phyloP scores from a whole-genome alignment of 257 asterid species.

The Solanum piurae region DNA sequence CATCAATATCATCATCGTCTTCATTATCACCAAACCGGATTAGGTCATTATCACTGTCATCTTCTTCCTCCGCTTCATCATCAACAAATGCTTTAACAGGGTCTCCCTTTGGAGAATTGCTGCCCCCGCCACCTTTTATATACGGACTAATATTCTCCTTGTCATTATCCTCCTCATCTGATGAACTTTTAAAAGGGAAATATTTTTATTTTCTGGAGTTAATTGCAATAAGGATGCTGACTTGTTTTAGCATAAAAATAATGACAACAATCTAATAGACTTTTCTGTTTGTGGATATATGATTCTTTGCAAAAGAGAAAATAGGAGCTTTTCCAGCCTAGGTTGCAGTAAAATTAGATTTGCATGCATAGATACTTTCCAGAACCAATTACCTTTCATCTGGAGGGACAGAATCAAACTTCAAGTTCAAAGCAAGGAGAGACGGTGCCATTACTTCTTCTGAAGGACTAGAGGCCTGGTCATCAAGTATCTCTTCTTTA shows the following conservation, averaged over 20 bases:
- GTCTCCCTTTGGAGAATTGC: conserved; percentile 42
- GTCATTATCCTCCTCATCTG: conserved; percentile 69
- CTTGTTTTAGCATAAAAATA: background rate
- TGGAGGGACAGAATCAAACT: conserved; percentile 62
- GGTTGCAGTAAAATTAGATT: background rate
- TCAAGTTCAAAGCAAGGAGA: conserved; percentile 51
- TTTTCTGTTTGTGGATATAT: background rate
- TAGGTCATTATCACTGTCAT: conserved; percentile 67
- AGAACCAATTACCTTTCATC: conserved; percentile 46
- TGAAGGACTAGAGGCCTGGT: conserved; percentile 24
- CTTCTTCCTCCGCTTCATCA: conserved; percentile 97
- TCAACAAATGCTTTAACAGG: conserved; percentile 70
- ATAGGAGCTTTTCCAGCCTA: background rate
- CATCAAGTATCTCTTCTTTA: conserved; percentile 22
- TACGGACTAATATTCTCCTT: conserved; percentile 54
- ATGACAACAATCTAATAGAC: background rate
- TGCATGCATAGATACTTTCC: background rate
- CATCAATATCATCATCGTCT: conserved; percentile 63
- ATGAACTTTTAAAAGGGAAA: conserved; percentile 43
- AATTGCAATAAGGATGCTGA: background rate
- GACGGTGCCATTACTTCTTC: conserved; percentile 63
- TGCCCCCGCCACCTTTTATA: conserved; percentile 14
- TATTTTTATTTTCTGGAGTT: background rate
- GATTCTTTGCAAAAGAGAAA: background rate
- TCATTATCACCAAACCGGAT: conserved; percentile 45